phyloP scores from a whole-genome alignment of 495 filamentous ascomycete genomes.

The Xylaria longipes region DNA sequence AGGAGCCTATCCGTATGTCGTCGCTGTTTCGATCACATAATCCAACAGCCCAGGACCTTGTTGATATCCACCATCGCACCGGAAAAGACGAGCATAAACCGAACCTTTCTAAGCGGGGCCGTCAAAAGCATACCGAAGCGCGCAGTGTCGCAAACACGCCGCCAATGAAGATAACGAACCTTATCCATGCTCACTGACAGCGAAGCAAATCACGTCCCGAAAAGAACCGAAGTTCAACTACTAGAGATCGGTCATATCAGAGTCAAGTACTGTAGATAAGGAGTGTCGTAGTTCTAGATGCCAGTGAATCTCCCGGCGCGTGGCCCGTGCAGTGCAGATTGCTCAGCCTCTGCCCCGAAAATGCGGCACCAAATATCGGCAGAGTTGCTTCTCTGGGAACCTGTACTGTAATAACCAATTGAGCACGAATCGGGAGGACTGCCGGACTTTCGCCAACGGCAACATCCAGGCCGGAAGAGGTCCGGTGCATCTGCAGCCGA shows the following conservation, averaged over 20 bases:
- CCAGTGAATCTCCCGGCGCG: not conserved
- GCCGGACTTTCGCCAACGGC: not conserved
- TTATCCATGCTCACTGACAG: conserved; percentile 11
- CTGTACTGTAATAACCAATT: not conserved
- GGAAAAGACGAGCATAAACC: not conserved
- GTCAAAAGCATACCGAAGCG: not conserved
- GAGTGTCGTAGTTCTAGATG: not conserved
- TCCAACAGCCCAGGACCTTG: not conserved
- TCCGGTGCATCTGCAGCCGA: conserved; percentile 1
- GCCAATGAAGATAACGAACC: not conserved
- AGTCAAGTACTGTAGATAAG: not conserved
- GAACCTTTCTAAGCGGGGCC: not conserved
- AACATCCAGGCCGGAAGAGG: not conserved
- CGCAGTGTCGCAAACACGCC: not conserved
- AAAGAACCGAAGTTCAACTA: conserved; percentile 6
- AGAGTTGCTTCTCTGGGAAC: not conserved
- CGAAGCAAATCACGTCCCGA: conserved; percentile 5
- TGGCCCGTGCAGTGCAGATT: conserved; percentile 5
- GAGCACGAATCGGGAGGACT: not conserved
- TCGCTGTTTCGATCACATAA: not conserved
- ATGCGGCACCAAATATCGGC: not conserved
- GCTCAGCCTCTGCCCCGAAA: conserved; percentile 3
- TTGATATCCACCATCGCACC: not conserved
- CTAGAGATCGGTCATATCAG: not conserved
- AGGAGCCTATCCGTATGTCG: not conserved